A percentile compares a stretch with the other conserved stretches of the same genome.
Evolutionary conservation across 352 stramenopile genomes (phyloP).

Genomic region (Phytopythium oedochilum): DNA sequence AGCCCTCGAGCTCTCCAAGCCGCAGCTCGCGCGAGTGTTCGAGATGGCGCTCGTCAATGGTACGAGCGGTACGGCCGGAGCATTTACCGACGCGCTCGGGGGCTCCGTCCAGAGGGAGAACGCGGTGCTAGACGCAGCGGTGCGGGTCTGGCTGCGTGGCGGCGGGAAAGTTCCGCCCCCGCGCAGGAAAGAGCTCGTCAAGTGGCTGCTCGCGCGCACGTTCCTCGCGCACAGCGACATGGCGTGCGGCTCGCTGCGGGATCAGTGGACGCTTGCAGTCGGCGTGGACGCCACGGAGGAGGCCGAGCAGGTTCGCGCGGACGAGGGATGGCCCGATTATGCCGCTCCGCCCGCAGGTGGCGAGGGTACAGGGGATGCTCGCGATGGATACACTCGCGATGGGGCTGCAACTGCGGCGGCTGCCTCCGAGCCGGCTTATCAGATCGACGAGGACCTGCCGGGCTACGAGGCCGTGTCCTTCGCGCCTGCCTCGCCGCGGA

Average conservation of each 20-base stretch:
- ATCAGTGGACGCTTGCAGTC: no score
- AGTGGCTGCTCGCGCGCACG: constrained; percentile 60
- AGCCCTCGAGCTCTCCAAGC: constrained; percentile 25
- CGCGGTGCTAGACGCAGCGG: background rate
- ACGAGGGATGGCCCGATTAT: background rate
- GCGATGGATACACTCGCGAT: constrained; percentile 4
- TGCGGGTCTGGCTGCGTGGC: constrained; percentile 30
- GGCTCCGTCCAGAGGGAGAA: background rate
- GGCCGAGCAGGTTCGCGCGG: no score
- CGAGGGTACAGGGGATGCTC: constrained; percentile 2
- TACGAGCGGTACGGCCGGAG: constrained; percentile 6
- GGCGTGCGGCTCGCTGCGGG: background rate
- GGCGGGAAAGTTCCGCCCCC: constrained; percentile 20
- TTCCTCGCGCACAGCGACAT: constrained; percentile 12
- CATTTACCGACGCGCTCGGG: background rate
- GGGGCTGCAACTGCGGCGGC: background rate
- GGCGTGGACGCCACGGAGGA: no score
- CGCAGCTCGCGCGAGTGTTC: constrained; percentile 38
- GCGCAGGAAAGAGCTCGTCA: constrained; percentile 36
- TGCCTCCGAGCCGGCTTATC: no score
- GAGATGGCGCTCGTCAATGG: constrained; percentile 19
- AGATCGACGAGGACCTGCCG: constrained; percentile 1
- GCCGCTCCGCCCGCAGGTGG: background rate
- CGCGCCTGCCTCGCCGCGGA: background rate
- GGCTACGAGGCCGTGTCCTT: constrained; percentile 1